Evolutionary conservation across 2,329 filamentous ascomycete species (phyloP).

Genomic region (Thermothelomyces thermophilus): DNA sequence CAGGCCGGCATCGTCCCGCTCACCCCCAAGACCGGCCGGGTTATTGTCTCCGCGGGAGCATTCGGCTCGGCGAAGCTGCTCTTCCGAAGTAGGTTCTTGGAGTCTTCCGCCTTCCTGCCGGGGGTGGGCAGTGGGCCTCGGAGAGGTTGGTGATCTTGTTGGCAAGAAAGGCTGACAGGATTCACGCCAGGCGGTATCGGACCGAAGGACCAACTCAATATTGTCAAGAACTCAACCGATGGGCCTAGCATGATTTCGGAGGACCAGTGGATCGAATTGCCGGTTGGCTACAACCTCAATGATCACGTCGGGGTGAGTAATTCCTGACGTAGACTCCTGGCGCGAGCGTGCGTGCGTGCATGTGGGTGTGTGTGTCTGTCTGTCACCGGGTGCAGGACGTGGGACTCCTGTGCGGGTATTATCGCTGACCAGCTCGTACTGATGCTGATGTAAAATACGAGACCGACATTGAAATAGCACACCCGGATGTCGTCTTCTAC

Average conservation of each 20-base stretch:
- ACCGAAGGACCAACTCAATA: conserved; percentile 50
- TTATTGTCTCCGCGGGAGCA: conserved; percentile 60
- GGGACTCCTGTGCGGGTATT: no score
- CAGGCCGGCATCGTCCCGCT: conserved; percentile 54
- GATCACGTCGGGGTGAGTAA: conserved; percentile 36
- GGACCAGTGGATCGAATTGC: conserved; percentile 44
- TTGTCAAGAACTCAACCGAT: conserved; percentile 45
- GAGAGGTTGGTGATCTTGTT: no score
- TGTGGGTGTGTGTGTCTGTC: no score
- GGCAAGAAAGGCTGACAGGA: no score
- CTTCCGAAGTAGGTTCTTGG: conserved; percentile 45
- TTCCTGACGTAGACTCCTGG: not conserved
- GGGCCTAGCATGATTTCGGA: conserved; percentile 45
- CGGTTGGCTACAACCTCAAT: conserved; percentile 47
- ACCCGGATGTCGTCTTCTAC: conserved; percentile 48
- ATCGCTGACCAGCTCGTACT: not conserved
- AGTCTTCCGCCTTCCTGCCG: no score
- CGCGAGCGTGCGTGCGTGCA: no score
- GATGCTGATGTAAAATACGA: conserved; percentile 16
- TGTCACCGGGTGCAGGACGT: no score
- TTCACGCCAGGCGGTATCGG: conserved; percentile 49
- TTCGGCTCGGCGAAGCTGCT: conserved; percentile 64
- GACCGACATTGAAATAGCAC: conserved; percentile 41
- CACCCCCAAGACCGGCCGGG: conserved; percentile 52
- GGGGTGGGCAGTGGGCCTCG: no score